phyloP scores from a whole-genome alignment of 1,139 yeast genomes.

The Lodderomyces theae region DNA sequence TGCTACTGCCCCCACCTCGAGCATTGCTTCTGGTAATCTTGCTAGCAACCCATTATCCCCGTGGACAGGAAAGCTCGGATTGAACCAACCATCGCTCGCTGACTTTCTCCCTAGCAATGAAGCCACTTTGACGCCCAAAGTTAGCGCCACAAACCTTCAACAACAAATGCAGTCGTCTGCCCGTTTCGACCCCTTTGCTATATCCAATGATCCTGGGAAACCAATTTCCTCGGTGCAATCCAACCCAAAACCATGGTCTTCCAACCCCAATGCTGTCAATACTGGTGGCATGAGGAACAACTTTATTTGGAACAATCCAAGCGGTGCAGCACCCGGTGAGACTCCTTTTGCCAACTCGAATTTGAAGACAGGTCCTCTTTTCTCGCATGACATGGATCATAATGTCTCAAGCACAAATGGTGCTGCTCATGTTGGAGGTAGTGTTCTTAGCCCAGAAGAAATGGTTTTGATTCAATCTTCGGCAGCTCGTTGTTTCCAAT shows the following conservation, averaged over 20 bases:
- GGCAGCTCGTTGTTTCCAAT: slow-evolving; percentile 35
- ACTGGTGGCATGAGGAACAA: slow-evolving; percentile 16
- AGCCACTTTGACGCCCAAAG: slow-evolving; percentile 2
- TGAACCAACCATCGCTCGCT: slow-evolving; percentile 11
- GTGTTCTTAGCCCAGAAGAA: slow-evolving; percentile 5
- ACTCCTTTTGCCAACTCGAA: slow-evolving; percentile 7
- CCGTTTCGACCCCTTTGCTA: slow-evolving; percentile 15
- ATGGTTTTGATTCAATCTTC: slow-evolving; percentile 17
- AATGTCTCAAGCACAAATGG: not conserved
- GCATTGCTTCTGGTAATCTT: slow-evolving; percentile 3
- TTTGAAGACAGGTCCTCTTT: slow-evolving; percentile 11
- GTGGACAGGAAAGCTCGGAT: slow-evolving; percentile 15
- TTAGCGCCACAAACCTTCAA: not conserved
- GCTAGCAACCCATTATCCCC: slow-evolving; percentile 11
- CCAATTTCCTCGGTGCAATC: slow-evolving; percentile 9
- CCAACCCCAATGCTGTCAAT: slow-evolving; percentile 10
- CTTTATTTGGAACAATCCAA: slow-evolving; percentile 32
- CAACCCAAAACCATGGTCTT: slow-evolving; percentile 23
- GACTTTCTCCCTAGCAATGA: not conserved
- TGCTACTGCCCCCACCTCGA: not conserved
- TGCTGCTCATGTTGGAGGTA: not conserved
- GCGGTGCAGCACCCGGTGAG: slow-evolving; percentile 5
- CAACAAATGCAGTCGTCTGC: slow-evolving; percentile 5
- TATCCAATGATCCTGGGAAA: slow-evolving; percentile 9
- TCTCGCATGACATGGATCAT: not conserved